Conservation (phyloP, 768 basidiomycete genomes). For the Leucocoprinus sp. region DNA sequence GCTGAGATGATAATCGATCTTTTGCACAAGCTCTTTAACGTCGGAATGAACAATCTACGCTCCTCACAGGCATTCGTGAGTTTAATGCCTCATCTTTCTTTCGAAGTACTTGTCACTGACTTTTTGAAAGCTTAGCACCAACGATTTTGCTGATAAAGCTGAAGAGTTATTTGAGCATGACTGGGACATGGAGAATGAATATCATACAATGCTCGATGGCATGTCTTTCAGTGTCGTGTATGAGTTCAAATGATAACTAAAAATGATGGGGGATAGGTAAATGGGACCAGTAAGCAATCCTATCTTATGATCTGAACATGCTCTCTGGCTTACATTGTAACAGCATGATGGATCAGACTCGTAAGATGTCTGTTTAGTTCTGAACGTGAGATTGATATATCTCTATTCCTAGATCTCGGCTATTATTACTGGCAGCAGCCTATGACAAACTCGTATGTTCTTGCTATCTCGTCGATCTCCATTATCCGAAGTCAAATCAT, state of each 20-base stretch:
- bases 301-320: background rate
- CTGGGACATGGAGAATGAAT: constrained; percentile 49
- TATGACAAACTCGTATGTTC: constrained; percentile 46
- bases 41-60: constrained; percentile 51
- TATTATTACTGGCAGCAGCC: constrained; percentile 70
- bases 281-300: constrained; percentile 47
- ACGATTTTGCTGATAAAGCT: constrained; percentile 45
- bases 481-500: too few species aligned
- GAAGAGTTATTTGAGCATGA: constrained; percentile 52
- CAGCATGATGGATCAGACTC: constrained; percentile 67
- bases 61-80: constrained; percentile 46
- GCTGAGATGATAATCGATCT: background rate
- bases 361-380: constrained; percentile 17
- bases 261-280: constrained; percentile 29
- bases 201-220: constrained; percentile 50
- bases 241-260: background rate
- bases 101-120: background rate
- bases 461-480: background rate
- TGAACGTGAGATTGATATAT: background rate
- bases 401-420: constrained; percentile 31
- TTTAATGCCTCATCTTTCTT: background rate
- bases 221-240: constrained; percentile 14
- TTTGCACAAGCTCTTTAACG: constrained; percentile 34
- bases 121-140: constrained; percentile 37
- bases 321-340: background rate